Percentiles rank a stretch among this genome's conserved stretches.
Evolutionary conservation across 1,284 basidiomycete species (phyloP).

Genomic region (Apiotrichum siamense): DNA sequence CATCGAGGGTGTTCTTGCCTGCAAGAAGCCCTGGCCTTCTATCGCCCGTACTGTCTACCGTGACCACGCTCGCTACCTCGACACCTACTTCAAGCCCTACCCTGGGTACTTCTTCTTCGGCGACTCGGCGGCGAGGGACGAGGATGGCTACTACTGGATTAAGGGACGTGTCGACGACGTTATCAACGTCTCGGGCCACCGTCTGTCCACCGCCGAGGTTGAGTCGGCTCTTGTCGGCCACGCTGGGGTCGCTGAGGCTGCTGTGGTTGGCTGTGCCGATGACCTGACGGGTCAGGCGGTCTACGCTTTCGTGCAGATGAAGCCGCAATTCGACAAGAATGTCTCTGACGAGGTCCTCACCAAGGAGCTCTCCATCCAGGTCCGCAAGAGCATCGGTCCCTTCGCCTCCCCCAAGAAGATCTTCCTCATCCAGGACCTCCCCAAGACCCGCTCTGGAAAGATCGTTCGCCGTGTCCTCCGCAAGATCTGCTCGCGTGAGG

Average conservation of each 20-base stretch:
- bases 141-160: slow-evolving; percentile 97
- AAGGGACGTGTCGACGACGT: slow-evolving; percentile 82
- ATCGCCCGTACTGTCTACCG: slow-evolving; percentile 90
- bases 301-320: slow-evolving; percentile 64
- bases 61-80: slow-evolving; percentile 86
- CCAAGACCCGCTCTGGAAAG: slow-evolving; percentile 97
- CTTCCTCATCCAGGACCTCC: slow-evolving; percentile 75
- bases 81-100: slow-evolving; percentile 78
- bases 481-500: slow-evolving; percentile 90
- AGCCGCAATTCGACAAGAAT: slow-evolving; percentile 71
- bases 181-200: slow-evolving; percentile 79
- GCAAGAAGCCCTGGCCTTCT: slow-evolving; percentile 88
- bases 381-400: slow-evolving; percentile 87
- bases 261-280: slow-evolving; percentile 82
- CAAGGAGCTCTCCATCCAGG: slow-evolving; percentile 90
- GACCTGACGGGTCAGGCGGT: slow-evolving; percentile 74
- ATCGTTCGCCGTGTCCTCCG: slow-evolving; percentile 85
- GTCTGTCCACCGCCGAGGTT: slow-evolving; percentile 94
- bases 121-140: slow-evolving; percentile 89
- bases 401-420: slow-evolving; percentile 94
- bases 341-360: slow-evolving; percentile 60
- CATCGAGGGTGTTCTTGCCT: slow-evolving; percentile 84
- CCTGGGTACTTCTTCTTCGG: slow-evolving; percentile 78
- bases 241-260: slow-evolving; percentile 91
- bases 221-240: slow-evolving; percentile 93